A percentile compares a stretch with the other conserved stretches of the same genome.
phyloP scores from a whole-genome alignment of 768 basidiomycete genomes.

The Suillus placidus region DNA sequence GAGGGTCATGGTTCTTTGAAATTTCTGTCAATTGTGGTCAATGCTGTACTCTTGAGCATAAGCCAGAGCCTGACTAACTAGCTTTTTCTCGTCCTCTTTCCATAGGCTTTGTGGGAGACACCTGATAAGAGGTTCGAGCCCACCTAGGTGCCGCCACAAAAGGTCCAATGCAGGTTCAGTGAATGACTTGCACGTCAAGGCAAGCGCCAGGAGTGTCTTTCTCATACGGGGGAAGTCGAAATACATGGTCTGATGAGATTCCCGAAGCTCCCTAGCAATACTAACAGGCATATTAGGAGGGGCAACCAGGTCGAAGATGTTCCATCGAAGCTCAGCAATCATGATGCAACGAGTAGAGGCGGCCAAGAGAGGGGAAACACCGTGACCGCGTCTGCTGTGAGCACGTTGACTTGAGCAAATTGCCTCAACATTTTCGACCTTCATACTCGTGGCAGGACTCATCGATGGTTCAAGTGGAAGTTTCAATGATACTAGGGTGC shows the following conservation, averaged over 20 bases:
- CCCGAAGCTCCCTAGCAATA: too few species aligned
- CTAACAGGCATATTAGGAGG: too few species aligned
- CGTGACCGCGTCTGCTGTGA: neutral
- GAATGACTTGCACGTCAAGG: constrained; percentile 6
- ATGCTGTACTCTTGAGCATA: neutral
- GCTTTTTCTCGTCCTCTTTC: neutral
- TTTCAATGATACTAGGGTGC: too few species aligned
- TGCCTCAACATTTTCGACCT: neutral
- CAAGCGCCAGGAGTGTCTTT: neutral
- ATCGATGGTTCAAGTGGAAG: too few species aligned
- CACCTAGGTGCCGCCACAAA: neutral
- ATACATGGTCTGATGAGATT: too few species aligned
- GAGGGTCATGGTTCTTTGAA: neutral
- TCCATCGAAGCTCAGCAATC: neutral
- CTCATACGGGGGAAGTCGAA: too few species aligned
- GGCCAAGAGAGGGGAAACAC: neutral
- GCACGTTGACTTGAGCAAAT: neutral
- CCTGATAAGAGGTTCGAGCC: neutral
- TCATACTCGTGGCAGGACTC: too few species aligned
- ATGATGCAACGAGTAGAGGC: neutral
- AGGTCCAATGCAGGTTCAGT: neutral
- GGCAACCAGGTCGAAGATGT: neutral
- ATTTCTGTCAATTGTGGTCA: neutral
- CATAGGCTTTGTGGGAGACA: neutral
- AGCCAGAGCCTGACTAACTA: neutral